These are phyloP conservation scores for Cryptococcus sp. DNA, from an alignment of 1,284 basidiomycete species.

Conservation along the genomic window DNA sequence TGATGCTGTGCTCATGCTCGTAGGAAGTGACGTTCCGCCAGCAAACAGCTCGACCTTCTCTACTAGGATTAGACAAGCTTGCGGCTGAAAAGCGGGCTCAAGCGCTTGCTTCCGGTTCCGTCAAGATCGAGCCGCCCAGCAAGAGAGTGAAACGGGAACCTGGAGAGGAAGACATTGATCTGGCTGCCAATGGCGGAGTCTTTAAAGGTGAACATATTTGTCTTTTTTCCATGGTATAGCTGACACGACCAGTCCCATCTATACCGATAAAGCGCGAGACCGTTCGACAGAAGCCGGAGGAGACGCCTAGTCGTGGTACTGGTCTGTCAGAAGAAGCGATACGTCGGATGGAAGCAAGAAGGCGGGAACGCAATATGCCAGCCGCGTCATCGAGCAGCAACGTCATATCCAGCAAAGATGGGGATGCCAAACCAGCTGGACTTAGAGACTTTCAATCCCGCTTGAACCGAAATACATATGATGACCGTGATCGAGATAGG, in stretches of 20 bases:
- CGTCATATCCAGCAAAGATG: constrained; percentile 18
- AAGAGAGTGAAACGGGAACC: constrained; percentile 63
- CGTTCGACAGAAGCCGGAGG: constrained; percentile 69
- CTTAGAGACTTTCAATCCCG: constrained; percentile 47
- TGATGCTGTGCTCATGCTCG: constrained; percentile 3
- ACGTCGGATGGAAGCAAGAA: constrained; percentile 68
- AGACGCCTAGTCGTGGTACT: constrained; percentile 89
- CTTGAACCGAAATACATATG: constrained; percentile 32
- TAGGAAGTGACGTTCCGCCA: constrained; percentile 76
- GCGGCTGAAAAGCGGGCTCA: constrained; percentile 76
- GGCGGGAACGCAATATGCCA: constrained; percentile 60
- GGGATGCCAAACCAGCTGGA: constrained; percentile 22
- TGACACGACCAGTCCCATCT: constrained; percentile 59
- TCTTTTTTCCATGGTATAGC: not conserved
- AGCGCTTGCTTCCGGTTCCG: constrained; percentile 49
- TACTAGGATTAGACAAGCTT: constrained; percentile 79
- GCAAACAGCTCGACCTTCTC: constrained; percentile 63
- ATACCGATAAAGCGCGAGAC: constrained; percentile 58
- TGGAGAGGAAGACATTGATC: constrained; percentile 48
- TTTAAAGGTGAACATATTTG: constrained; percentile 67
- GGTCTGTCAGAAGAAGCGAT: constrained; percentile 74
- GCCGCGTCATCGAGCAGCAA: constrained; percentile 18
- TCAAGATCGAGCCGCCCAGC: constrained; percentile 50
- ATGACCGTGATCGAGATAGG: constrained; percentile 14
- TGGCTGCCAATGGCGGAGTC: constrained; percentile 51